Evolutionary conservation across 1,139 yeast species (phyloP).

Genomic region (Geotrichum phurueaensis): DNA sequence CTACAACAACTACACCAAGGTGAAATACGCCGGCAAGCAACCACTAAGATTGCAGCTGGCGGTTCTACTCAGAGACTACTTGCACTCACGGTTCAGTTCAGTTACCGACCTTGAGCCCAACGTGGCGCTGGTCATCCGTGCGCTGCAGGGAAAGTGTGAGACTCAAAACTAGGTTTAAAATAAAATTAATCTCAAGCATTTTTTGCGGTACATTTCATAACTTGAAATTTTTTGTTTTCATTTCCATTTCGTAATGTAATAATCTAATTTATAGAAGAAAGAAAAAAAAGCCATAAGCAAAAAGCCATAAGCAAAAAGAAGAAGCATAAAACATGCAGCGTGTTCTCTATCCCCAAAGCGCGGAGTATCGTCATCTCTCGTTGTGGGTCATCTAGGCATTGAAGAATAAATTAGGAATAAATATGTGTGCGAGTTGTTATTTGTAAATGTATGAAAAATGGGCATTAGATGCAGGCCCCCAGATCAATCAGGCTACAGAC

Average conservation of each 20-base stretch:
- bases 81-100: conserved; percentile 20
- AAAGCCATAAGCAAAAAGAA: background rate
- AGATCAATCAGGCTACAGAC: background rate
- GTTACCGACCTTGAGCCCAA: conserved; percentile 25
- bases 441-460: background rate
- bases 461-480: background rate
- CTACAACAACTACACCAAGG: conserved; percentile 52
- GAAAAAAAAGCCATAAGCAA: too few species aligned
- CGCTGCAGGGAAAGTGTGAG: conserved; percentile 18
- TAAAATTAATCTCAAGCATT: background rate
- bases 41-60: conserved; percentile 34
- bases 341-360: background rate
- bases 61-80: conserved; percentile 29
- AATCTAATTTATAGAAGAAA: background rate
- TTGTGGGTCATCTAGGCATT: background rate
- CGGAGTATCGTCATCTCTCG: background rate
- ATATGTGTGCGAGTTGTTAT: background rate
- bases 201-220: background rate
- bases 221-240: background rate
- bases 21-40: conserved; percentile 33
- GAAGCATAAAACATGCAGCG: background rate
- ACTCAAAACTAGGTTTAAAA: conserved; percentile 6
- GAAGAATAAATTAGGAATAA: background rate
- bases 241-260: background rate
- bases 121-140: conserved; percentile 24